A percentile compares a stretch with the other conserved stretches of the same genome.
Evolutionary conservation across 1,139 yeast species (phyloP).

Genomic region (Pichia sp.): DNA sequence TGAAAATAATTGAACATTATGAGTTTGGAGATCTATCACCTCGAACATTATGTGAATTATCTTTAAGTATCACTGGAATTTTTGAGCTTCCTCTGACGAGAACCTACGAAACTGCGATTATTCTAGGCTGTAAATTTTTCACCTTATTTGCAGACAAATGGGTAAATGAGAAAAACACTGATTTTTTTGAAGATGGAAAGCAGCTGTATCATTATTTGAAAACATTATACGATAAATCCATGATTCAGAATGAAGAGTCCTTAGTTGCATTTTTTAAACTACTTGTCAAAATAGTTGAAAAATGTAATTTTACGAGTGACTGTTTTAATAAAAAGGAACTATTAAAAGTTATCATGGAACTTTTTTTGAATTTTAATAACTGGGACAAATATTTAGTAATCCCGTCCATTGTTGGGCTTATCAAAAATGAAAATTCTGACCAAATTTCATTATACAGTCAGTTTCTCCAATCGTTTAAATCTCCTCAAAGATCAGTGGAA

Average conservation of each 20-base stretch:
- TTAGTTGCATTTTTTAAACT: constrained; percentile 9
- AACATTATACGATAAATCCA: constrained; percentile 6
- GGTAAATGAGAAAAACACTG: neutral
- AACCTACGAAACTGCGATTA: constrained; percentile 13
- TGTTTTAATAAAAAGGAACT: neutral
- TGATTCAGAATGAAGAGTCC: constrained; percentile 11
- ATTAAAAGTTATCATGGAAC: neutral
- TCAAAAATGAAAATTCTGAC: constrained; percentile 14
- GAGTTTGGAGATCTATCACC: neutral
- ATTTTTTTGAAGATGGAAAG: constrained; percentile 7
- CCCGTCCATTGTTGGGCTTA: constrained; percentile 4
- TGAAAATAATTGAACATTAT: constrained; percentile 1
- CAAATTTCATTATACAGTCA: constrained; percentile 26
- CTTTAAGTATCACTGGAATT: constrained; percentile 4
- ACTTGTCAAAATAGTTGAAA: neutral
- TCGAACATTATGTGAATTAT: constrained; percentile 2
- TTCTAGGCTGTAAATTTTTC: constrained; percentile 7
- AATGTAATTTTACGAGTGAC: too few species aligned
- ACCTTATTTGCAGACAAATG: constrained; percentile 3
- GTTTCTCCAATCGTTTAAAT: constrained; percentile 27
- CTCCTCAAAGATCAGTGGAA: constrained; percentile 34
- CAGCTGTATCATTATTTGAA: constrained; percentile 9
- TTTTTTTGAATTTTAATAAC: constrained; percentile 13
- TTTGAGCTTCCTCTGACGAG: constrained; percentile 12
- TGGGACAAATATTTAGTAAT: constrained; percentile 11